Evolutionary conservation across 2,329 filamentous ascomycete genomes (phyloP).

Genomic region (Corynespora cassiicola): DNA sequence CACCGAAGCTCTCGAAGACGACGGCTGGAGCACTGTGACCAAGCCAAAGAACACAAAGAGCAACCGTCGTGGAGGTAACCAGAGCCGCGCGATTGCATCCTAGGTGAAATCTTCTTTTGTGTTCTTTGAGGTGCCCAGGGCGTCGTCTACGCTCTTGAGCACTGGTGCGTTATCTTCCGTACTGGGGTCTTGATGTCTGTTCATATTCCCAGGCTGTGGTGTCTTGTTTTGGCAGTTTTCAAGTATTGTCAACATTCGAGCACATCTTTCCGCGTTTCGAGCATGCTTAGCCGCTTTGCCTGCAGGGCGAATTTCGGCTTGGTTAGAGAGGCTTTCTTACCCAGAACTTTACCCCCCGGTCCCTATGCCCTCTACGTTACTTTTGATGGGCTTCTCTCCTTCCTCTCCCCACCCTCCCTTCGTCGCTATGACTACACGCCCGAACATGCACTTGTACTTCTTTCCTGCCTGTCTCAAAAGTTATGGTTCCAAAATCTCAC

Average conservation of each 20-base stretch:
- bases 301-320: slow-evolving; percentile 14
- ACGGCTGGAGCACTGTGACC: slow-evolving; percentile 61
- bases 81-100: slow-evolving; percentile 55
- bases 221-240: slow-evolving; percentile 26
- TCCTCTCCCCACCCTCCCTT: slow-evolving; percentile 14
- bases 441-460: slow-evolving; percentile 26
- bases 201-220: slow-evolving; percentile 23
- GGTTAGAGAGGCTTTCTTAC: slow-evolving; percentile 9
- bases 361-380: slow-evolving; percentile 20
- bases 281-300: slow-evolving; percentile 14
- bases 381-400: slow-evolving; percentile 23
- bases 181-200: slow-evolving; percentile 27
- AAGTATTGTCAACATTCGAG: slow-evolving; percentile 26
- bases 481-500: slow-evolving; percentile 32
- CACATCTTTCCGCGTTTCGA: slow-evolving; percentile 9
- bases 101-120: slow-evolving; percentile 32
- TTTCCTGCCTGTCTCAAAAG: slow-evolving; percentile 37
- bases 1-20: slow-evolving; percentile 56
- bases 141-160: slow-evolving; percentile 32
- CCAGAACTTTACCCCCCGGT: slow-evolving; percentile 4
- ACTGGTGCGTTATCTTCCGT: slow-evolving; percentile 29
- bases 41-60: slow-evolving; percentile 49
- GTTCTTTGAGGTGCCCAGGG: slow-evolving; percentile 31
- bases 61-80: slow-evolving; percentile 48
- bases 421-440: slow-evolving; percentile 22